Evolutionary conservation across 1,284 basidiomycete species (phyloP), one percentile per base, ranked within the genome.

Genomic region (Naganishia cerealis): DNA sequence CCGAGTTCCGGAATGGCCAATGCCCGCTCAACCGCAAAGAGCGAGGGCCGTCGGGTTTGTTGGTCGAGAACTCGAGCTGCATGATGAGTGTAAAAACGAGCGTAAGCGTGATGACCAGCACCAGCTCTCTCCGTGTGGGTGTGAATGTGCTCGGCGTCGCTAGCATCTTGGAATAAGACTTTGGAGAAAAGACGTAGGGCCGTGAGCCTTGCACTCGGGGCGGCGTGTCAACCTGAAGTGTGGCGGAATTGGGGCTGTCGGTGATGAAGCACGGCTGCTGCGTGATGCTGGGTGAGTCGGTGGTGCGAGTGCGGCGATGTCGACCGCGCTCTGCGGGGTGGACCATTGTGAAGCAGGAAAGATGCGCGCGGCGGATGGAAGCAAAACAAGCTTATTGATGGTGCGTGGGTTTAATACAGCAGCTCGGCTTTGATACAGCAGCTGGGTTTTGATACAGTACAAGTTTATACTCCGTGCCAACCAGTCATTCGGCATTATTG

Each of bases 31-130:
- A 76, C 21, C 77, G 66, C 12, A 76, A 62, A 1, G 72, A 73
- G 43, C 74, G 72, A 55, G 73, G 69, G 1, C 74, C 75, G 52
- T 78, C 75, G 16, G 74, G 73, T 62, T 76, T 74, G 24, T 72
- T 72, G 26, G 77, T 69, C n/a, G 77, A 75, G 38, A 78, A 70
- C 73, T 79, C 77, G 65, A 79, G 75, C 66, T 80, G 79, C 15
- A 78, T 72, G 57, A 80, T 74, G 38, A 80, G 71, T 18, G 74
- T 74, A 24, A 79, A 72, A 50, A 81, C 61, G 43, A 77, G 67
- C 21, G 76, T 74, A 50, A 78, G 68, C 33, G 72, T 66, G 40
- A 81, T 72, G 53, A 80, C 71, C 57, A 80, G 73, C 39, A 79
- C 67, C 43, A 81, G 69, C 67, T 81, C 79, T 16, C 80, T 73